phyloP scores from a whole-genome alignment of 345 rosid species.

The Pistacia atlantica region DNA sequence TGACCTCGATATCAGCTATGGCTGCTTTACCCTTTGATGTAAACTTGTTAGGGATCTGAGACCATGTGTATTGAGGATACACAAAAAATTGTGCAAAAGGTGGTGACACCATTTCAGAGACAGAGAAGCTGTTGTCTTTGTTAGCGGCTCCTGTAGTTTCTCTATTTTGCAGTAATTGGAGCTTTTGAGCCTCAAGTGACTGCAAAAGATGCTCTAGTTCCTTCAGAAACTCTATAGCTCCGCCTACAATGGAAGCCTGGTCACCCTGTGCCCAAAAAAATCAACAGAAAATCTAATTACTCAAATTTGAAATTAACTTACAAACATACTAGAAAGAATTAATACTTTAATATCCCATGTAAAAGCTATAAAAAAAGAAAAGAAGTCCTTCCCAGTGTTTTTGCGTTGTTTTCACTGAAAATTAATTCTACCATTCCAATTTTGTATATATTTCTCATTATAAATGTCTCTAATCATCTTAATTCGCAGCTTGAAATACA shows the following conservation, averaged over 20 bases:
- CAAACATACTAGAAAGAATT: not conserved
- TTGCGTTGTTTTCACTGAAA: too few relatives aligned
- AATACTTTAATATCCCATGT: too few relatives aligned
- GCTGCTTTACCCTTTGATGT: slow-evolving; percentile 47
- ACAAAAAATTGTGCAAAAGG: slow-evolving; percentile 58
- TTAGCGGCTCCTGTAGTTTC: not conserved
- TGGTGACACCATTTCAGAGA: slow-evolving; percentile 13
- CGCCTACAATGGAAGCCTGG: slow-evolving; percentile 92
- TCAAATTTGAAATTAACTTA: too few relatives aligned
- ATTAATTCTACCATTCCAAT: too few relatives aligned
- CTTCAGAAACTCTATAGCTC: slow-evolving; percentile 89
- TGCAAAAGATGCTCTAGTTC: slow-evolving; percentile 74
- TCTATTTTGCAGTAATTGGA: slow-evolving; percentile 22
- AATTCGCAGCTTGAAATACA: not conserved
- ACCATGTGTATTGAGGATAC: slow-evolving; percentile 57
- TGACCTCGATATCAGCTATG: slow-evolving; percentile 81
- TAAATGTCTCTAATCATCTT: not conserved
- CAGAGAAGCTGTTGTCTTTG: slow-evolving; percentile 13
- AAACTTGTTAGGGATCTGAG: slow-evolving; percentile 49
- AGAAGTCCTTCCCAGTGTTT: too few relatives aligned
- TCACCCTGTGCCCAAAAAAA: slow-evolving; percentile 60
- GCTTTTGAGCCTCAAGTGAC: slow-evolving; percentile 70
- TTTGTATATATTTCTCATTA: too few relatives aligned
- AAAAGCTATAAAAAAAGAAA: too few relatives aligned
- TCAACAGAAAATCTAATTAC: too few relatives aligned